Base-by-base conservation (phyloP, 2,329 filamentous ascomycete species). In the Colletotrichum gigasporum region DNA sequence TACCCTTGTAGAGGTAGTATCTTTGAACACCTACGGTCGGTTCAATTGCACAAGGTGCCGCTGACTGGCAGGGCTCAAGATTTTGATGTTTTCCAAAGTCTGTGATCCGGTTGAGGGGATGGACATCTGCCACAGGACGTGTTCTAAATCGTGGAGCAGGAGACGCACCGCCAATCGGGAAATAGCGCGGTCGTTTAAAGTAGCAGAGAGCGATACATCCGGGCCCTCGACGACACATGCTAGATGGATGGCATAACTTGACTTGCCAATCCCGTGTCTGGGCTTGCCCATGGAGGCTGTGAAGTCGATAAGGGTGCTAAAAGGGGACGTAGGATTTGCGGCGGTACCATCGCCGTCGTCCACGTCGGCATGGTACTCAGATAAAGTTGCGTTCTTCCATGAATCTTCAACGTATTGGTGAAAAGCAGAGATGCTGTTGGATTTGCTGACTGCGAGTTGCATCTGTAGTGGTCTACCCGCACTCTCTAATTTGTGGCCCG, bases 41-140 rank as follows among this genome's bases (percentile, higher is more conserved):
- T 57, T 63, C 2, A 57, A 16, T n/a, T 52, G 20, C 1, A 63
- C 7, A 8, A 63, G 53, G 18, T 60, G 60, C 2, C 60, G 44
- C 11, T 58, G 54, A n/a, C 54, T 52, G 1, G 60, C 18, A 7
- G 54, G 54, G 1, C 60, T 30, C 4, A 52, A 12, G 3, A 58
- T 4, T 5, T 39, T 12, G 10, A 63, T 35, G 1, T 63, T 24
- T 2, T 14, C 30, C 10, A 63, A 9, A 9, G 24, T 32, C 3
- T 10, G 24, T 6, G 44, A 9, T 2, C 20, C 16, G 5, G 1
- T 16, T 2, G 3, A 2, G 2, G 20, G 7, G 20, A 6, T 12
- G 1, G 30, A 32, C 3, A 63, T 5, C n/a, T 63, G 60, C 60
- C 54, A 63, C 4, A 63, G 20, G 8, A 52, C 35, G 14, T 60